A percentile compares a stretch with the other conserved stretches of the same genome.
Conservation (phyloP, 2,329 filamentous ascomycete species). For the Neurospora crassa region DNA sequence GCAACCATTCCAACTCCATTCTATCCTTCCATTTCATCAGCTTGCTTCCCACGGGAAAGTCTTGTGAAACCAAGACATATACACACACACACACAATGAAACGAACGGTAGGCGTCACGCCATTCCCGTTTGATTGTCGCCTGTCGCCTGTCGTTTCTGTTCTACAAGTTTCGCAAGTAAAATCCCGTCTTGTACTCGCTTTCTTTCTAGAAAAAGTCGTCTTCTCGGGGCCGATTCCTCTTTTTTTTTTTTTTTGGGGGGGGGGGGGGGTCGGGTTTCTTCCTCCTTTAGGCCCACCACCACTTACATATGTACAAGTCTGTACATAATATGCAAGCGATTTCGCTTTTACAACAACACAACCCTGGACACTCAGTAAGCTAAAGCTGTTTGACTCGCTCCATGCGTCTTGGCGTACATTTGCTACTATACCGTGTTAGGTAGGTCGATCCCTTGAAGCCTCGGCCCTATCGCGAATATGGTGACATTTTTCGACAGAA, state of each 20-base stretch:
- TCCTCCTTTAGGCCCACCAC: too few species aligned
- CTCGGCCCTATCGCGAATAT: not conserved
- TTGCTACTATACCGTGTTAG: not conserved
- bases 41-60: not conserved
- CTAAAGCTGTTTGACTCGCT: not conserved
- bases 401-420: not conserved
- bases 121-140: not conserved
- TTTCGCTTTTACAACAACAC: not conserved
- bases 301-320: too few species aligned
- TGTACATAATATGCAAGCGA: not conserved
- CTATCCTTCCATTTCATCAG: not conserved
- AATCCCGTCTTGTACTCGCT: not conserved
- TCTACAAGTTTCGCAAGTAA: not conserved
- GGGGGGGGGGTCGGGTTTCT: too few species aligned
- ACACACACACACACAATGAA: not conserved
- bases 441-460: not conserved
- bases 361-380: not conserved
- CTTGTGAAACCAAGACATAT: not conserved
- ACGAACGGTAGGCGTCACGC: not conserved
- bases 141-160: not conserved
- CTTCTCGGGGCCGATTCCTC: not conserved
- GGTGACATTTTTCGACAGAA: not conserved
- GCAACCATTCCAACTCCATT: not conserved
- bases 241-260: too few species aligned
- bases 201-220: not conserved